A percentile compares a stretch with the other conserved stretches of the same genome.
Evolutionary conservation across 202 grass and related monocot genomes (phyloP).

Genomic region (Cymbopogon flexuosus): DNA sequence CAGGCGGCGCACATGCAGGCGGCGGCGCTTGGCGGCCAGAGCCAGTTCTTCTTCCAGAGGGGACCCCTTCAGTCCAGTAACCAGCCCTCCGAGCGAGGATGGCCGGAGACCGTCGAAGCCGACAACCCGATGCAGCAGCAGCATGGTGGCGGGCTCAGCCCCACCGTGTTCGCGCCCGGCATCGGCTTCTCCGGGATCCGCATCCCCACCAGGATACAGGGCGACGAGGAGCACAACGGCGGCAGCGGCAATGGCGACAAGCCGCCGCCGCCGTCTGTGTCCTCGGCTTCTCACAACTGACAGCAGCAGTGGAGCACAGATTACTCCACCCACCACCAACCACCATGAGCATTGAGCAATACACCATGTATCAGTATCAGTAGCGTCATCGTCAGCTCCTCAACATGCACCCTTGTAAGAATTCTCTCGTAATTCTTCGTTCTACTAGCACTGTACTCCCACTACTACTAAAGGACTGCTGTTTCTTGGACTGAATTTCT

Average conservation of each 20-base stretch:
- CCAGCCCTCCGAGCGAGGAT: constrained; percentile 72
- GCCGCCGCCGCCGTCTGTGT: constrained; percentile 42
- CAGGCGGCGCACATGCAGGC: constrained; percentile 67
- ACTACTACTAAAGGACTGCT: not conserved
- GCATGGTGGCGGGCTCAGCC: constrained; percentile 29
- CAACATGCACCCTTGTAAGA: constrained; percentile 29
- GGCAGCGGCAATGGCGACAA: constrained; percentile 57
- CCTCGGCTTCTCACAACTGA: constrained; percentile 84
- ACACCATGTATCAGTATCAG: not conserved
- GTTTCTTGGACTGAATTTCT: constrained; percentile 3
- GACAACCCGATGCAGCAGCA: constrained; percentile 50
- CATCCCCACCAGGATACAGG: constrained; percentile 72
- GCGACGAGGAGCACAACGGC: constrained; percentile 71
- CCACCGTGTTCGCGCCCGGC: constrained; percentile 39
- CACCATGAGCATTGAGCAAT: not conserved
- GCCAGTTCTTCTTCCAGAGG: constrained; percentile 84
- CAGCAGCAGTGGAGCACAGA: constrained; percentile 36
- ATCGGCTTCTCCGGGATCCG: constrained; percentile 70
- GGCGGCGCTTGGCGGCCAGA: constrained; percentile 44
- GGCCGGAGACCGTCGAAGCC: constrained; percentile 57
- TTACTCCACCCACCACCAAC: constrained; percentile 32
- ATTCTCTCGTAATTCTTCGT: constrained; percentile 1
- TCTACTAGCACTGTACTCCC: not conserved
- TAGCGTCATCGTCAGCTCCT: constrained; percentile 27
- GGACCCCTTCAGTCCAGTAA: constrained; percentile 99